A percentile compares a stretch with the other conserved stretches of the same genome.
Conservation (phyloP, 305 asterid species). For the Coffea humblotiana region DNA sequence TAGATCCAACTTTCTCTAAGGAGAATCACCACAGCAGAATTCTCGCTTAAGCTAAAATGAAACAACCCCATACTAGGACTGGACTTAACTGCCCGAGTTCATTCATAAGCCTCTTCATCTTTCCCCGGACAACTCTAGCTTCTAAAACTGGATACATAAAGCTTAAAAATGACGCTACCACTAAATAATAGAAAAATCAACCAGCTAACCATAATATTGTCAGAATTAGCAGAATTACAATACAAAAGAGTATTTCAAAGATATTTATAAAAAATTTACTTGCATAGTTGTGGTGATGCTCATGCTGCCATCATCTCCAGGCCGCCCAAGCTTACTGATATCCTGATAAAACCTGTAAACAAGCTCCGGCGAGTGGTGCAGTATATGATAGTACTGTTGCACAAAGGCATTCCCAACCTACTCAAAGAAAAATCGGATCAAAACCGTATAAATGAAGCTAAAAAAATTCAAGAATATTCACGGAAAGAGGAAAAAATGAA, state of each 20-base stretch:
- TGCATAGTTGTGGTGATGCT: slow-evolving; percentile 75
- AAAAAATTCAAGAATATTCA: not conserved
- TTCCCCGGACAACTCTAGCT: not conserved
- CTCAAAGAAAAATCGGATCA: not conserved
- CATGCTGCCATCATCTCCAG: slow-evolving; percentile 73
- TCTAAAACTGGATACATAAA: not conserved
- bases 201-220: not conserved
- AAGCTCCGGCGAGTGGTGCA: slow-evolving; percentile 69
- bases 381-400: slow-evolving; percentile 78
- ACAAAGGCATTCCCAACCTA: slow-evolving; percentile 91
- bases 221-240: not conserved
- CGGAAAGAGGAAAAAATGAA: not conserved
- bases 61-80: not conserved
- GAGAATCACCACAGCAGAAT: not conserved
- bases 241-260: not conserved
- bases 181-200: not conserved
- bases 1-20: not conserved
- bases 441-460: not conserved
- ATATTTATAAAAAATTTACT: slow-evolving; percentile 46
- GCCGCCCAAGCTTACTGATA: slow-evolving; percentile 76
- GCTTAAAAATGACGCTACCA: not conserved
- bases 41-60: not conserved
- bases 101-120: not conserved
- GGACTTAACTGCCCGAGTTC: not conserved
- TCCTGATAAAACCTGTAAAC: slow-evolving; percentile 82